These are phyloP conservation scores for Phialemonium atrogriseum DNA, from an alignment of 2,329 filamentous ascomycete species.

Conservation along the genomic window DNA sequence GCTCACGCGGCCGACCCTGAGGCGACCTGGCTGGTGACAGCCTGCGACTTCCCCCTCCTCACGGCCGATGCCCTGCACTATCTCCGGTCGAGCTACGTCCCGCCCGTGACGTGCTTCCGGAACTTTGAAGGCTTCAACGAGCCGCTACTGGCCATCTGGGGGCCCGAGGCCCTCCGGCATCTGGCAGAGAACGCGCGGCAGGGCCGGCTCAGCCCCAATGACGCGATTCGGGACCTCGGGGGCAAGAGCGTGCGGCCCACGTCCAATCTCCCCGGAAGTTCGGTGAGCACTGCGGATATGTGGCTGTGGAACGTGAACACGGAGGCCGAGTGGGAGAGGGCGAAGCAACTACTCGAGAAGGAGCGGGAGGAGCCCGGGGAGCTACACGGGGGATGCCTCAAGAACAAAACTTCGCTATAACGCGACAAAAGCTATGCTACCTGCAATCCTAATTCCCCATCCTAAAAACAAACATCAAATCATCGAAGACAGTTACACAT, in stretches of 20 bases:
- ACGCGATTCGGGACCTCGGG: conserved; percentile 5
- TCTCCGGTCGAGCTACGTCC: conserved; percentile 15
- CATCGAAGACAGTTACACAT: too few species aligned
- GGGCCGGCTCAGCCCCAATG: conserved; percentile 5
- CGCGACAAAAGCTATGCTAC: too few species aligned
- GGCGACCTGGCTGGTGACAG: conserved; percentile 22
- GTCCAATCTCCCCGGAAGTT: too few species aligned
- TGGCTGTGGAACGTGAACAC: conserved; percentile 6
- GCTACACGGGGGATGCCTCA: too few species aligned
- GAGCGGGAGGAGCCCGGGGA: too few species aligned
- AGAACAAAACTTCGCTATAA: too few species aligned
- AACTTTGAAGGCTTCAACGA: conserved; percentile 20
- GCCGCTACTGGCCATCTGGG: conserved; percentile 27
- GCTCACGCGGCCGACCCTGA: conserved; percentile 17
- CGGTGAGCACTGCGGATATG: conserved; percentile 1
- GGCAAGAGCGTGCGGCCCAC: too few species aligned
- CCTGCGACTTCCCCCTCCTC: conserved; percentile 25
- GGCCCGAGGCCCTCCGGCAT: conserved; percentile 17
- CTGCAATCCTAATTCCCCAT: too few species aligned
- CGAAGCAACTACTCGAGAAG: too few species aligned
- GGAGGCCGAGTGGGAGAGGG: conserved; percentile 10
- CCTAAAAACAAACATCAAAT: too few species aligned
- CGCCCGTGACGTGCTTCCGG: conserved; percentile 24
- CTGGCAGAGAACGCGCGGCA: conserved; percentile 9
- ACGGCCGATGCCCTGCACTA: conserved; percentile 16